Percentiles rank a stretch among this genome's conserved stretches.
These are phyloP conservation scores for Panicum miliaceum DNA, from an alignment of 176 grass and related monocot genomes.

Conservation along the genomic window DNA sequence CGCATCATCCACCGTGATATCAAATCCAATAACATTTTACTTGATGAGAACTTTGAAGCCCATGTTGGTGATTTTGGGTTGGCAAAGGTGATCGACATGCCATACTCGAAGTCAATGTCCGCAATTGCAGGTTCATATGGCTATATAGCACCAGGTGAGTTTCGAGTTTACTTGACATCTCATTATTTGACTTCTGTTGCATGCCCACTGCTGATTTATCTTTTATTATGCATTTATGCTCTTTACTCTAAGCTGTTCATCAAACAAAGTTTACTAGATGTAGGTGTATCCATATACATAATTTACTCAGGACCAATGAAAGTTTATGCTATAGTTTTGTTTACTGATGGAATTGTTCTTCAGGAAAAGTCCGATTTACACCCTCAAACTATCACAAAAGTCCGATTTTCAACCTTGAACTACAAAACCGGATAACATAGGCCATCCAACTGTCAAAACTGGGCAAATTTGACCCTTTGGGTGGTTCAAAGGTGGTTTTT, in stretches of 20 bases:
- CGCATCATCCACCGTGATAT: slow-evolving; percentile 94
- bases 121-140: slow-evolving; percentile 98
- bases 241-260: slow-evolving; percentile 7
- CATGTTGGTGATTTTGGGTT: slow-evolving; percentile 99
- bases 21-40: slow-evolving; percentile 97
- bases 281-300: neutral
- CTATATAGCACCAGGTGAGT: slow-evolving; percentile 97
- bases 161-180: slow-evolving; percentile 4
- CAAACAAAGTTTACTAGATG: slow-evolving; percentile 8
- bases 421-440: too few species aligned
- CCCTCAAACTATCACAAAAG: too few species aligned
- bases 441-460: too few species aligned
- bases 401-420: too few species aligned
- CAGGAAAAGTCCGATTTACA: too few species aligned
- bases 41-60: slow-evolving; percentile 98
- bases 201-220: slow-evolving; percentile 2
- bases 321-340: neutral
- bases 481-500: too few species aligned
- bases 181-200: neutral
- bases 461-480: too few species aligned
- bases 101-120: slow-evolving; percentile 93
- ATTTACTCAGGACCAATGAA: neutral
- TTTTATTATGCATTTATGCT: slow-evolving; percentile 8
- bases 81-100: slow-evolving; percentile 98
- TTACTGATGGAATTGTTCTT: neutral